Conservation (phyloP, 352 stramenopile species). For the Pythium rhizo-oryzae region DNA sequence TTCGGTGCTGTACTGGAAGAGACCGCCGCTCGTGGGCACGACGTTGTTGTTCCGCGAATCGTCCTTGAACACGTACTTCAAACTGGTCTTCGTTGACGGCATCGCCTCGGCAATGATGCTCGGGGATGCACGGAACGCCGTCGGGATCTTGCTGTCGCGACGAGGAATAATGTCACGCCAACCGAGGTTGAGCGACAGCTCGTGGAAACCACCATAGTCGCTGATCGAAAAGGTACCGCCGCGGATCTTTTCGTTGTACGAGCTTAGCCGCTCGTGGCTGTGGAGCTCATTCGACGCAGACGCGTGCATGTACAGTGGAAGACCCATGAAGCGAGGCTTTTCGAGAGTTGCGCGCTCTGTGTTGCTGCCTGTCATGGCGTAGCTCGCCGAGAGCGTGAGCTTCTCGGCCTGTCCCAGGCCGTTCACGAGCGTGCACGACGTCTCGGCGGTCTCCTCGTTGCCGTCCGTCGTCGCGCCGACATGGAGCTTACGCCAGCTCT, state of each 20-base stretch:
- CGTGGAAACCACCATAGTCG: slow-evolving; percentile 85
- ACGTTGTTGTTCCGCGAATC: slow-evolving; percentile 89
- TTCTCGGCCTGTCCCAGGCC: slow-evolving; percentile 86
- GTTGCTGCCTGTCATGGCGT: slow-evolving; percentile 85
- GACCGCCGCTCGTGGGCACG: slow-evolving; percentile 84
- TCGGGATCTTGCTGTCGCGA: slow-evolving; percentile 83
- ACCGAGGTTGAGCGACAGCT: slow-evolving; percentile 83
- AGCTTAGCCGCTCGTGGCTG: slow-evolving; percentile 87
- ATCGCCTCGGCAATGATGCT: slow-evolving; percentile 90
- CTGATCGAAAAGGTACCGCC: slow-evolving; percentile 84
- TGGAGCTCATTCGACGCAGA: slow-evolving; percentile 83
- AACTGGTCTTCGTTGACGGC: slow-evolving; percentile 92
- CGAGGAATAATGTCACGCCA: slow-evolving; percentile 89
- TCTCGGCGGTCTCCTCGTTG: slow-evolving; percentile 86
- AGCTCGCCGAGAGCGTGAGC: slow-evolving; percentile 76
- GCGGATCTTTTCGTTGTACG: slow-evolving; percentile 89
- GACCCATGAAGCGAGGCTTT: slow-evolving; percentile 85
- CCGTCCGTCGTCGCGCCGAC: slow-evolving; percentile 84
- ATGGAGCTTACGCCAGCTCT: slow-evolving; percentile 84
- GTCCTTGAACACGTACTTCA: slow-evolving; percentile 93
- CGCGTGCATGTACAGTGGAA: slow-evolving; percentile 80
- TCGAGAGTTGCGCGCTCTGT: slow-evolving; percentile 84
- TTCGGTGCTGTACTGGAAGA: slow-evolving; percentile 90
- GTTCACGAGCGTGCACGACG: slow-evolving; percentile 83
- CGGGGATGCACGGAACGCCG: slow-evolving; percentile 87